A percentile compares a stretch with the other conserved stretches of the same genome.
Conservation (phyloP, 2,329 filamentous ascomycete species). For the Eutypella sp. region DNA sequence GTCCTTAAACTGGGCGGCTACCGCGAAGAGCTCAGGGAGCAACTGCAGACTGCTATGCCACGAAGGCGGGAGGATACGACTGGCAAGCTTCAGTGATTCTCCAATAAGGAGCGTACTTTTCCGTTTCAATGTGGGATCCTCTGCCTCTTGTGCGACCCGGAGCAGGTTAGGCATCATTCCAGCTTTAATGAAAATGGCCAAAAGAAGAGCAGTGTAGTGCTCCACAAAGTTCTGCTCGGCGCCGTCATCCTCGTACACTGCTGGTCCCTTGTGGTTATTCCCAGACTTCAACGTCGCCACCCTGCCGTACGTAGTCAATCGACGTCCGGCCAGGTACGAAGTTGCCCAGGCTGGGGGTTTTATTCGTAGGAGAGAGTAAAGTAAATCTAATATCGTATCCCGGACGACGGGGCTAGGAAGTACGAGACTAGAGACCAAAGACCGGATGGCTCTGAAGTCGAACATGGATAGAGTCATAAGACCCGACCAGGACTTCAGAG, state of each 20-base stretch:
- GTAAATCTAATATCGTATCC: slow-evolving; percentile 80
- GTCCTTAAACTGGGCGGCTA: slow-evolving; percentile 65
- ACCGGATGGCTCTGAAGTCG: slow-evolving; percentile 77
- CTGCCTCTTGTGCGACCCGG: slow-evolving; percentile 62
- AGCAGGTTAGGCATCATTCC: slow-evolving; percentile 62
- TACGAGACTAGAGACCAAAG: slow-evolving; percentile 63
- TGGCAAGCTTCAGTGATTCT: slow-evolving; percentile 84
- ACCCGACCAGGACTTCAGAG: slow-evolving; percentile 91
- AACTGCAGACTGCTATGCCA: slow-evolving; percentile 85
- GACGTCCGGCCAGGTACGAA: slow-evolving; percentile 85
- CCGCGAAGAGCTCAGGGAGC: slow-evolving; percentile 77
- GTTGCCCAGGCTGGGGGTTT: slow-evolving; percentile 94
- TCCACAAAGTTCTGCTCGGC: slow-evolving; percentile 82
- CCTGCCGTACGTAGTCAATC: slow-evolving; percentile 93
- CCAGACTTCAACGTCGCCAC: slow-evolving; percentile 73
- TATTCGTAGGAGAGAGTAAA: slow-evolving; percentile 78
- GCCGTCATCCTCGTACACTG: slow-evolving; percentile 58
- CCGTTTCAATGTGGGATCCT: slow-evolving; percentile 68
- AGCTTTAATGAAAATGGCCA: slow-evolving; percentile 79
- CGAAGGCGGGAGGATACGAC: slow-evolving; percentile 72
- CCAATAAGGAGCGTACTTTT: slow-evolving; percentile 89
- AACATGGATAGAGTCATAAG: slow-evolving; percentile 85
- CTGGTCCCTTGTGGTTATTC: slow-evolving; percentile 43
- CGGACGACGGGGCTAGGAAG: slow-evolving; percentile 51
- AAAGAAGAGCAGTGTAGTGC: slow-evolving; percentile 85